A percentile compares a stretch with the other conserved stretches of the same genome.
phyloP scores from a whole-genome alignment of 352 stramenopile genomes.

The Phytopythium aichiense region DNA sequence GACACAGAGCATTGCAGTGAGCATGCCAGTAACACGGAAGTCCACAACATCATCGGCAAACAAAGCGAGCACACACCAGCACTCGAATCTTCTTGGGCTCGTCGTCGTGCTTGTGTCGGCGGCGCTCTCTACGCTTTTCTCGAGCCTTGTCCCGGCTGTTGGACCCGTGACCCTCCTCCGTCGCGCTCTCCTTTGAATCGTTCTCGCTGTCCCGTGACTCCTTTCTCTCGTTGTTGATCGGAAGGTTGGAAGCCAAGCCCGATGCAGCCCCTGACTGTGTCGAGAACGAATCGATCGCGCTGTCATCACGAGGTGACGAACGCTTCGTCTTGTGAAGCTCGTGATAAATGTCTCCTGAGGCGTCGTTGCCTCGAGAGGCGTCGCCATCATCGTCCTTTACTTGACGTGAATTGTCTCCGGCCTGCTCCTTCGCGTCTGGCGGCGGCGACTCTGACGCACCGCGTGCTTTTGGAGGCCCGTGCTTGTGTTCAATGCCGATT shows the following conservation, averaged over 20 bases:
- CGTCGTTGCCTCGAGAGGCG: conserved; percentile 14
- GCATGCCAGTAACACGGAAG: not conserved
- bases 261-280: not conserved
- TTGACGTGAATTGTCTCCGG: conserved; percentile 16
- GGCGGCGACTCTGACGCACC: conserved; percentile 1
- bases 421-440: conserved; percentile 17
- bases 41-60: not conserved
- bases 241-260: conserved; percentile 11
- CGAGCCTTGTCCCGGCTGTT: conserved; percentile 30
- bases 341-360: conserved; percentile 35
- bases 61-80: conserved; percentile 28
- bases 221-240: conserved; percentile 11
- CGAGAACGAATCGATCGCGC: conserved; percentile 16
- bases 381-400: conserved; percentile 19
- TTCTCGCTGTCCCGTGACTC: conserved; percentile 20
- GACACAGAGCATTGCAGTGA: not conserved
- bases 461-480: conserved; percentile 20
- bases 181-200: conserved; percentile 23
- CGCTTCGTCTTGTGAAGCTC: conserved; percentile 54
- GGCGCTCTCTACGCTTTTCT: conserved; percentile 51
- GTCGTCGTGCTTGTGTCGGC: conserved; percentile 53
- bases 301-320: conserved; percentile 24
- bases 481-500: conserved; percentile 59
- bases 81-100: conserved; percentile 66
- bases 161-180: conserved; percentile 11